Evolutionary conservation across 495 filamentous ascomycete genomes (phyloP).

Genomic region (Darksidea phi): DNA sequence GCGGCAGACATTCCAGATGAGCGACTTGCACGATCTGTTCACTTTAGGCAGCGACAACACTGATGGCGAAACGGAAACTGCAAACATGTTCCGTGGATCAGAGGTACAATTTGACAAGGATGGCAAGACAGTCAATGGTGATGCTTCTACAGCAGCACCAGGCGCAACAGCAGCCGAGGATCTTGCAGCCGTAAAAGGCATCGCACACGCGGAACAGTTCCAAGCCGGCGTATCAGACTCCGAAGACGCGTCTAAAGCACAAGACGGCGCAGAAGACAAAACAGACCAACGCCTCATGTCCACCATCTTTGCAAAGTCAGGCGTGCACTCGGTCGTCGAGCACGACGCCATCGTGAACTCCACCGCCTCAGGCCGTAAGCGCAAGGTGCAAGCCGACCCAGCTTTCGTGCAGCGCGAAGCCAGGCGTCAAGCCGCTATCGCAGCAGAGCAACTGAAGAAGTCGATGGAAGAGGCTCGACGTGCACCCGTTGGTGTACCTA

Average conservation of each 20-base stretch:
- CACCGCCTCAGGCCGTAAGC: slow-evolving; percentile 53
- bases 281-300: slow-evolving; percentile 73
- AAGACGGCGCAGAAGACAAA: slow-evolving; percentile 19
- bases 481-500: slow-evolving; percentile 78
- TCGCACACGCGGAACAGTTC: slow-evolving; percentile 59
- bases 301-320: slow-evolving; percentile 78
- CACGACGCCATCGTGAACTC: slow-evolving; percentile 80
- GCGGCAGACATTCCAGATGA: slow-evolving; percentile 76
- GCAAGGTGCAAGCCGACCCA: slow-evolving; percentile 62
- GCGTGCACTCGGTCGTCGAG: slow-evolving; percentile 79
- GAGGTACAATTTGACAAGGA: slow-evolving; percentile 64
- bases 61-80: slow-evolving; percentile 75
- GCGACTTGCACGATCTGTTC: slow-evolving; percentile 88
- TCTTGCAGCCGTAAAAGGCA: slow-evolving; percentile 52
- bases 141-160: slow-evolving; percentile 24
- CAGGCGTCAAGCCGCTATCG: slow-evolving; percentile 70
- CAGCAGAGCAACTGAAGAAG: slow-evolving; percentile 68
- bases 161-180: slow-evolving; percentile 23
- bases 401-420: slow-evolving; percentile 79
- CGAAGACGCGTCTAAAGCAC: slow-evolving; percentile 4
- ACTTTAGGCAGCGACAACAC: slow-evolving; percentile 64
- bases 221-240: slow-evolving; percentile 14
- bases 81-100: slow-evolving; percentile 76
- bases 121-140: slow-evolving; percentile 26
- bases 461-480: slow-evolving; percentile 68